Base-by-base conservation (phyloP, 768 basidiomycete species). In the Pholiota conissans region DNA sequence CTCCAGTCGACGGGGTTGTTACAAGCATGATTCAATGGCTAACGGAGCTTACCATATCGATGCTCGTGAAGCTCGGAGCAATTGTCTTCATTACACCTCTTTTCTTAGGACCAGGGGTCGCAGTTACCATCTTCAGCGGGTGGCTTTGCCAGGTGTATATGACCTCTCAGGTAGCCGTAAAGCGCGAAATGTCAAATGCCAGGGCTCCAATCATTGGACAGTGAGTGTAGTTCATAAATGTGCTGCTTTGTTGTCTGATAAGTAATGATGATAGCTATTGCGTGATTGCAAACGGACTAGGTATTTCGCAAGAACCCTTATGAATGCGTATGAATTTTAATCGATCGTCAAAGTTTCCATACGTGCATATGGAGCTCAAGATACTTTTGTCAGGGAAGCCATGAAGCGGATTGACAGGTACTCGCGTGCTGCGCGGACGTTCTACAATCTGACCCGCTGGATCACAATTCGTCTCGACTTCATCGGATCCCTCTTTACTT, bases 331-430 rank as follows among this genome's bases (percentile, higher is more conserved):
- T n/a, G n/a, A n/a, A n/a, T n/a, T n/a, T n/a, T 39, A 29, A 29
- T 50, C 18, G 40, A 32, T 22, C 37, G 14, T 30, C 39, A 24
- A 50, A 79, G 79, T 71, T n/a, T 78, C 84, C 9, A 83, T 89
- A 55, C 75, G 86, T 26, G 87, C 86, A 2, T 89, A 84, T 65
- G 80, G 80, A 2, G 82, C 82, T 11, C 76, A 87, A 70, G 69
- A 76, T 37, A 59, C 69, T 3, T 84, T 79, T 71, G 76, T 68
- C 55, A 55, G 61, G 52, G 71, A 80, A 59, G 76, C 81, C 8
- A 65, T 79, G 53, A 60, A 69, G n/a, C 76, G 81, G 6, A 82
- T 87, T 35, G 79, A 89, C 66, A 72, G 73, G 16, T 84, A 80
- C 57, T 75, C 75, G 16, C 70, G 76, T 10, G 70, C 78, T 16